Base-by-base conservation (phyloP, 2,329 filamentous ascomycete genomes). In the Xylaria multiplex region DNA sequence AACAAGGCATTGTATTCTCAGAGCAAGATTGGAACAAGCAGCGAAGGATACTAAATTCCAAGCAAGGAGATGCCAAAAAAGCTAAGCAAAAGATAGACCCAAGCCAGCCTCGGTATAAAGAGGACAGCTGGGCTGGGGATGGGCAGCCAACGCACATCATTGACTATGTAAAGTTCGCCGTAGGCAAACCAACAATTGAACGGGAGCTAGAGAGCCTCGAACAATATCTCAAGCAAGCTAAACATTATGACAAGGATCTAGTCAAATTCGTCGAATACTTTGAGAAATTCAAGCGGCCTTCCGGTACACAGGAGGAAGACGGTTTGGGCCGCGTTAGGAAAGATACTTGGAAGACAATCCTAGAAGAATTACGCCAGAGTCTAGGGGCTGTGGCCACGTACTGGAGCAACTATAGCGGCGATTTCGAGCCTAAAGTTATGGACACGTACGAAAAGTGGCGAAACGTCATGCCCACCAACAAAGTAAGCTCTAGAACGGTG, bases 161-260 rank as follows among this genome's bases (percentile, higher is more conserved):
- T 5, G 90, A 93, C 72, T 81, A 83, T 43, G 78, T 93, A 7
- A 88, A 86, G 68, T 90, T 88, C 19, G 68, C 76, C 0, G 79
- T 88, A 1, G 84, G 87, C 0, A 75, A 82, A 13, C 76, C 78
- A 0, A 75, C 76, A 0, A 79, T 87, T 9, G 74, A 79, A 0
- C 49, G 63, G 0, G 80, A 81, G 27, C 70, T 84, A 2, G 67
- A 65, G 1, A 72, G 70, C 0, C 77, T 87, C 11, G 55, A 77
- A 5, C 40, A 72, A 0, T 68, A 69, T 6, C 70, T 79, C 14
- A 42, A 71, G 3, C 9, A 65, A 32, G 64, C 69, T 0, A 59
- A 75, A 0, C 70, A 74, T 0, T 70, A 73, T 1, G 72, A 74
- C 16, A 2, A 68, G 60, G 42, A 79, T 77, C 67, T 76, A 0